phyloP scores from a whole-genome alignment of 2,329 filamentous ascomycete genomes.

The Talaromyces albobiverticillius region DNA sequence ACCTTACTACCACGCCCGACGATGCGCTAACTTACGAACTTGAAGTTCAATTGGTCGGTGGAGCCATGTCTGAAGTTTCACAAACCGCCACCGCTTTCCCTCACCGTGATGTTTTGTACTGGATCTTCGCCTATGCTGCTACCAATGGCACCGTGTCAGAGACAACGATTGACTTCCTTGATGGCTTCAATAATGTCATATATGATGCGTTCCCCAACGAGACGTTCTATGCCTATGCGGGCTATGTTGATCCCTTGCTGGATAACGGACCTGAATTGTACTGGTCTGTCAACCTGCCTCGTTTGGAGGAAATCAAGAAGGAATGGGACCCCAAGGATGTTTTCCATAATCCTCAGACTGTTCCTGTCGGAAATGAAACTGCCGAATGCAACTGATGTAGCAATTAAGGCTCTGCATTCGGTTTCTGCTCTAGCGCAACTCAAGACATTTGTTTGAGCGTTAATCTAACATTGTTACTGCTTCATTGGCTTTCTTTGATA shows the following conservation, averaged over 20 bases:
- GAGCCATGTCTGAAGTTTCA: constrained; percentile 57
- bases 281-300: constrained; percentile 53
- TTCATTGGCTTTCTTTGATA: no score
- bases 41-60: constrained; percentile 61
- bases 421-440: no score
- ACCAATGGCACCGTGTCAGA: constrained; percentile 41
- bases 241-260: constrained; percentile 58
- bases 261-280: constrained; percentile 49
- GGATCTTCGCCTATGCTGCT: constrained; percentile 61
- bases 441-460: no score
- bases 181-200: constrained; percentile 47
- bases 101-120: constrained; percentile 63
- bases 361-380: constrained; percentile 10
- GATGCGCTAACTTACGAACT: constrained; percentile 58
- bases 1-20: constrained; percentile 49
- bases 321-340: constrained; percentile 53
- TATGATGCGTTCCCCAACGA: constrained; percentile 31
- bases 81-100: constrained; percentile 59
- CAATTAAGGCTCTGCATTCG: no score
- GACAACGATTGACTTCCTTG: constrained; percentile 50
- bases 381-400: no score
- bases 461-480: no score
- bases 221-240: constrained; percentile 55
- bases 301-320: constrained; percentile 50
- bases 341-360: constrained; percentile 59